A percentile compares a stretch with the other conserved stretches of the same genome.
phyloP scores from a whole-genome alignment of 2,329 filamentous ascomycete species.

The Calonectria leucothoes region DNA sequence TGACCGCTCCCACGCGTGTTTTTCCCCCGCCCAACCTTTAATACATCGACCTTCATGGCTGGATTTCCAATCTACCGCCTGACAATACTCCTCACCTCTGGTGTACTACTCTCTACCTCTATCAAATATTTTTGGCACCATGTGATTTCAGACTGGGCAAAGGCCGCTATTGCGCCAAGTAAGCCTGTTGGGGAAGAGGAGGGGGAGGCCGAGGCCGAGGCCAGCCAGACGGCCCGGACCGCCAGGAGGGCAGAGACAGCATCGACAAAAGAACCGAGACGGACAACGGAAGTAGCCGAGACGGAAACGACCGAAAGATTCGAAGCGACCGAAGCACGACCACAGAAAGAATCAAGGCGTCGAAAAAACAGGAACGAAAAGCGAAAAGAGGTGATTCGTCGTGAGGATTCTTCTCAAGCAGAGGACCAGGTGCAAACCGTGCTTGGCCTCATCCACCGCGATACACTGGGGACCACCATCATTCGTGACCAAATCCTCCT shows the following conservation, averaged over 20 bases:
- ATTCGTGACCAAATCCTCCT: not conserved
- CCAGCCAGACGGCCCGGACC: not conserved
- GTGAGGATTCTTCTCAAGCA: too few relatives aligned
- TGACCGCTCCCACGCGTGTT: not conserved
- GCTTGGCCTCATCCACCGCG: not conserved
- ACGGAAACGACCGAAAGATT: too few relatives aligned
- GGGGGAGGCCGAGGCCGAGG: not conserved
- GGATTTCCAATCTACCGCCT: not conserved
- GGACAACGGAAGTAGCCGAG: not conserved
- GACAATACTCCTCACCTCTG: not conserved
- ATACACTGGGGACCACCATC: not conserved
- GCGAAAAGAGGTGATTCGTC: not conserved
- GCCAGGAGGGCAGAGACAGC: not conserved
- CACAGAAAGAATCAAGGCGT: not conserved
- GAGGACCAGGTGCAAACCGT: not conserved
- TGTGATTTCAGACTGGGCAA: not conserved
- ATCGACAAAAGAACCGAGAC: not conserved
- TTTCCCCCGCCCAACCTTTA: not conserved
- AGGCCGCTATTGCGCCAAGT: not conserved
- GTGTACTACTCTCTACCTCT: not conserved
- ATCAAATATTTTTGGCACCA: conserved; percentile 1
- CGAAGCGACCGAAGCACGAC: not conserved
- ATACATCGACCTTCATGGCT: conserved; percentile 1
- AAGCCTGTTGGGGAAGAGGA: not conserved
- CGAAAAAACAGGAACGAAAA: not conserved